These are phyloP conservation scores for Rugiboletus extremiorientalis DNA, from an alignment of 1,284 basidiomycete species.

Conservation along the genomic window DNA sequence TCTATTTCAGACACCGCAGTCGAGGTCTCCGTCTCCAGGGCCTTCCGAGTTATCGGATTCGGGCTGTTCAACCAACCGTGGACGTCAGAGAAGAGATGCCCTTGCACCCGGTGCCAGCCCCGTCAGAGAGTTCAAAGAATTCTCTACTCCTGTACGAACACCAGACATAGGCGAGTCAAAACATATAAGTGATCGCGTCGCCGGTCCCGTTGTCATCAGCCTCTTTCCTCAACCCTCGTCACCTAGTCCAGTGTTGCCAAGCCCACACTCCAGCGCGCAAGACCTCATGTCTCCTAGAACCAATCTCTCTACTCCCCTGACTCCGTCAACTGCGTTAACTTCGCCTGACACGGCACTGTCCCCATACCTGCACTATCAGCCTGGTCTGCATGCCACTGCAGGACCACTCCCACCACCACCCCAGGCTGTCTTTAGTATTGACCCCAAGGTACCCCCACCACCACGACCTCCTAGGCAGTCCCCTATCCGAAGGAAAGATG, in stretches of 20 bases:
- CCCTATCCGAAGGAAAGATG: slow-evolving; percentile 45
- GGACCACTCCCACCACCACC: slow-evolving; percentile 71
- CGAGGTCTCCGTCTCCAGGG: slow-evolving; percentile 47
- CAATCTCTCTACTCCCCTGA: slow-evolving; percentile 23
- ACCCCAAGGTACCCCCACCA: slow-evolving; percentile 47
- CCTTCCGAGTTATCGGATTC: slow-evolving; percentile 37
- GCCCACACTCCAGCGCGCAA: slow-evolving; percentile 31
- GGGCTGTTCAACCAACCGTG: slow-evolving; percentile 28
- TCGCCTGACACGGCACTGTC: slow-evolving; percentile 30
- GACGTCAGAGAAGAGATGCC: slow-evolving; percentile 36
- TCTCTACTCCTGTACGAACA: slow-evolving; percentile 39
- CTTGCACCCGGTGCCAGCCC: slow-evolving; percentile 33
- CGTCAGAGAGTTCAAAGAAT: slow-evolving; percentile 30
- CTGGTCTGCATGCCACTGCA: slow-evolving; percentile 66
- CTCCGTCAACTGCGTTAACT: slow-evolving; percentile 28
- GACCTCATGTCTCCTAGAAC: slow-evolving; percentile 31
- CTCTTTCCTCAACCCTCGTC: slow-evolving; percentile 34
- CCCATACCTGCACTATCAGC: slow-evolving; percentile 60
- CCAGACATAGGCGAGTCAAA: slow-evolving; percentile 60
- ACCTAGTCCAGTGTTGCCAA: slow-evolving; percentile 25
- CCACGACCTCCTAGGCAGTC: slow-evolving; percentile 67
- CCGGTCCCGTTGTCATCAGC: slow-evolving; percentile 55
- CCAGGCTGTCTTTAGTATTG: slow-evolving; percentile 50
- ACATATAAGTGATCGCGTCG: slow-evolving; percentile 54
- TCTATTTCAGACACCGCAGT: slow-evolving; percentile 53